Base-by-base conservation (phyloP, 2,329 filamentous ascomycete species). In the Phaeosphaeriaceae sp. region DNA sequence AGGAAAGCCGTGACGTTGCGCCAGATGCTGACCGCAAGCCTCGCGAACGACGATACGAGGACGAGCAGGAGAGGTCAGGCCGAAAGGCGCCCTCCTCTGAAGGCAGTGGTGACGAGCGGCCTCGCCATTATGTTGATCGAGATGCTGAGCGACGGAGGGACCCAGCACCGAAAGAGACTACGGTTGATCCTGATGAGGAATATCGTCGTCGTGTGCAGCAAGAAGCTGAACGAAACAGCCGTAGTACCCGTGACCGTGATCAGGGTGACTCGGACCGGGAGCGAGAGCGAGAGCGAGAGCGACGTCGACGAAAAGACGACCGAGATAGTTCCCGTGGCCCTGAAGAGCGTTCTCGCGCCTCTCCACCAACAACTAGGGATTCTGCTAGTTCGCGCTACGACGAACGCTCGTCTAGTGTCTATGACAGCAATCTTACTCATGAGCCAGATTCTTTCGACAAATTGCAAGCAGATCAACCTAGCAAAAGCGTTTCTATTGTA, bases 401-500 rank as follows among this genome's bases (percentile, higher is more conserved):
- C 43, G 67, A 72, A n/a, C 68, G 67, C 9, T 64, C 62, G 8
- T 54, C 55, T 6, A 66, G 54, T 30, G 47, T 69, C 3, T 60
- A 71, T 15, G 64, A 72, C 28, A 57, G 54, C n/a, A 54, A 57
- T 21, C 52, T 72, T 12, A 64, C 68, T 1, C 64, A 71, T 35
- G 71, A 74, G 43, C 72, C 70, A 3, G 71, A 69, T 16, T 54
- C 63, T 1, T 32, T 71, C 13, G 60, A 63, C 40, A 56, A 56
- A 37, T 48, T 54, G 11, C 44, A 56, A 37, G 57, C 52, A 12
- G 58, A 63, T 20, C 53, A 61, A 16, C 51, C 62, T 16, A 62
- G 52, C 36, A 76, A 75, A 52, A 56, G 58, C 29, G 77, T 81
- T 4, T 74, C 76, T 32, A 81, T 94, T 3, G 88, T 94, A 15